Base-by-base conservation (phyloP, 1,139 yeast species). In the Kodamaea anthophila region DNA sequence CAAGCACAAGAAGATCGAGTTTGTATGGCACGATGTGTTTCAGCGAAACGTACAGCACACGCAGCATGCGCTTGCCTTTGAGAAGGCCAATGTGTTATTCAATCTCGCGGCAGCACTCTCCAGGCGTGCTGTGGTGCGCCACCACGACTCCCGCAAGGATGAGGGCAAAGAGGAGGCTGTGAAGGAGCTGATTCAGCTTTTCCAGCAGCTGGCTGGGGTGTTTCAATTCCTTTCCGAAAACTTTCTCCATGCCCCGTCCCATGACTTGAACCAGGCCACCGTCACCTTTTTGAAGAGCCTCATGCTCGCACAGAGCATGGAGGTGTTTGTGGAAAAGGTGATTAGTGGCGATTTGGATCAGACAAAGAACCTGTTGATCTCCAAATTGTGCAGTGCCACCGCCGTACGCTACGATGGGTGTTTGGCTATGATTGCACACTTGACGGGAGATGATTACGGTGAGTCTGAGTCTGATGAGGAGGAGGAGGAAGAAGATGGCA, bases 251-350 rank as follows among this genome's bases (percentile, higher is more conserved):
- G 94, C 96, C 0, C 96, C 97, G 0, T 77, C 91, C 5, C 65
- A 70, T 4, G 98, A 91, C 51, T 59, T 88, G 35, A 66, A 73
- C 34, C 83, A 81, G 29, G 74, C 79, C 18, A 77, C 87, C 1
- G 75, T 85, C 12, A 68, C 67, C 30, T 81, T 85, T 28, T 65
- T 88, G 33, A 55, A 69, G 10, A 70, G 70, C 40, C 53, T 88
- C 36, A 74, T 79, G 74, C 62, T 86, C 35, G 93, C 94, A 0
- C 96, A 91, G 51, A 84, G 93, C 2, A 96, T 87, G 50, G 96
- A 91, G 44, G 70, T 83, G 8, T 87, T 88, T 49, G 59, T 81
- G 4, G 57, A 80, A 46, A 81, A 76, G 41, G 71, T 79, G 16
- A 55, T 86, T 23, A 67, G 66, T 28, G 65, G 62, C 5, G 72